phyloP scores from a whole-genome alignment of 2,329 filamentous ascomycete species.

The Cercospora berteroae region DNA sequence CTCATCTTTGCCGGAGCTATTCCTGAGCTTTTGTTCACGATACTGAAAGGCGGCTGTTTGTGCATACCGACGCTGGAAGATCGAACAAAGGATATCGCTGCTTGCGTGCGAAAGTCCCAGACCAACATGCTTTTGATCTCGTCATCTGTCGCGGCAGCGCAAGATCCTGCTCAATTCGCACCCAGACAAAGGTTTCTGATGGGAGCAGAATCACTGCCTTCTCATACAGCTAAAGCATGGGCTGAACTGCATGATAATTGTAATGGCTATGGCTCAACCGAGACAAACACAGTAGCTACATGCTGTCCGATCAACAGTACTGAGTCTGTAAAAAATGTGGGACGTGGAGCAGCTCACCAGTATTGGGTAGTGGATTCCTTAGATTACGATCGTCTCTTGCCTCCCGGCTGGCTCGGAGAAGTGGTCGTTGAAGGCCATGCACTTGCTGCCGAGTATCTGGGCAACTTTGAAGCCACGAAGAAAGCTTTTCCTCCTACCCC shows the following conservation, averaged over 20 bases:
- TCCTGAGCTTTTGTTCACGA: not conserved
- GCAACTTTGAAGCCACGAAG: not conserved
- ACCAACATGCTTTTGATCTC: not conserved
- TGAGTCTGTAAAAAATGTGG: not conserved
- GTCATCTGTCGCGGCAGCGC: not conserved
- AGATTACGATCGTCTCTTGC: not conserved
- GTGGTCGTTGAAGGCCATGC: not conserved
- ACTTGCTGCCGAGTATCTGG: not conserved
- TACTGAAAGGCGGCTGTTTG: not conserved
- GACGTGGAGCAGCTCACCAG: not conserved
- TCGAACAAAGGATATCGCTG: not conserved
- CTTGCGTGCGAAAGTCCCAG: not conserved
- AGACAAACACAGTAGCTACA: not conserved
- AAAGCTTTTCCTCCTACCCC: not conserved
- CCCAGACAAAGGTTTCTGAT: not conserved
- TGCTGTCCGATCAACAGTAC: not conserved
- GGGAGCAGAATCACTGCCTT: not conserved
- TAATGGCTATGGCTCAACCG: not conserved
- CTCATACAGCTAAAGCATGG: not conserved
- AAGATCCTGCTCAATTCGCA: not conserved
- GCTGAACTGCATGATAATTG: not conserved
- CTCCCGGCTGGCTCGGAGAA: not conserved
- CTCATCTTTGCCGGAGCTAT: not conserved
- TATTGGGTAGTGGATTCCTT: not conserved
- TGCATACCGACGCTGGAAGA: not conserved